A percentile compares a stretch with the other conserved stretches of the same genome.
These are phyloP conservation scores for Coemansia asiatica DNA, from an alignment of 192 early-diverging fungal genomes.

Conservation along the genomic window DNA sequence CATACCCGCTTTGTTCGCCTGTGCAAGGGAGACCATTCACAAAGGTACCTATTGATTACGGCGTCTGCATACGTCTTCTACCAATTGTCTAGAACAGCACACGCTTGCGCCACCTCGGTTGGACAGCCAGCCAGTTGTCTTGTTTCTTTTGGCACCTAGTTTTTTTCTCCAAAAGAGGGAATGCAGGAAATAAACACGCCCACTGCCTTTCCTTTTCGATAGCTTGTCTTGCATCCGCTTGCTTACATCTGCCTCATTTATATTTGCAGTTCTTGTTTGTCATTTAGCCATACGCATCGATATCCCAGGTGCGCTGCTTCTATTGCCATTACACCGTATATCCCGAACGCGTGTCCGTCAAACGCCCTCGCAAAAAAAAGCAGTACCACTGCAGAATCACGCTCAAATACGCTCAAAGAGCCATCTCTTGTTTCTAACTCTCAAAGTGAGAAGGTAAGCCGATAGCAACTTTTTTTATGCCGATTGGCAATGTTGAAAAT, in stretches of 20 bases:
- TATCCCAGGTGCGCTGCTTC: not conserved
- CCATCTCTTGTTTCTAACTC: too few species aligned
- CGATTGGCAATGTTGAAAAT: not conserved
- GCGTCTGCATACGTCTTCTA: not conserved
- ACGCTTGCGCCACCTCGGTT: not conserved
- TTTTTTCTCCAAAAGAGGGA: not conserved
- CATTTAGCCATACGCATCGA: not conserved
- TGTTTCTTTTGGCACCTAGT: too few species aligned
- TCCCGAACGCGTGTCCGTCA: not conserved
- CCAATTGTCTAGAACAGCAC: not conserved
- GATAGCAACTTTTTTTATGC: not conserved
- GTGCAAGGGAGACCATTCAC: not conserved
- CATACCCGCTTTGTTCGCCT: not conserved
- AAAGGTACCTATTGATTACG: constrained; percentile 2
- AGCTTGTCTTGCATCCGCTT: not conserved
- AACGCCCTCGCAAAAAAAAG: not conserved
- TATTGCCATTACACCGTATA: not conserved
- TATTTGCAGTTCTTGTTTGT: not conserved
- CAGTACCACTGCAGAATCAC: not conserved
- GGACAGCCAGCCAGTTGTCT: not conserved
- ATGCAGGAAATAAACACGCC: not conserved
- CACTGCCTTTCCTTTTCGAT: not conserved
- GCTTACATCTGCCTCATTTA: constrained; percentile 1
- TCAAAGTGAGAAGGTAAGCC: not conserved
- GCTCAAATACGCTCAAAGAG: not conserved